Percentiles rank a stretch among this genome's conserved stretches.
Evolutionary conservation across 2,329 filamentous ascomycete genomes (phyloP).

Genomic region (Botrytis galanthina): DNA sequence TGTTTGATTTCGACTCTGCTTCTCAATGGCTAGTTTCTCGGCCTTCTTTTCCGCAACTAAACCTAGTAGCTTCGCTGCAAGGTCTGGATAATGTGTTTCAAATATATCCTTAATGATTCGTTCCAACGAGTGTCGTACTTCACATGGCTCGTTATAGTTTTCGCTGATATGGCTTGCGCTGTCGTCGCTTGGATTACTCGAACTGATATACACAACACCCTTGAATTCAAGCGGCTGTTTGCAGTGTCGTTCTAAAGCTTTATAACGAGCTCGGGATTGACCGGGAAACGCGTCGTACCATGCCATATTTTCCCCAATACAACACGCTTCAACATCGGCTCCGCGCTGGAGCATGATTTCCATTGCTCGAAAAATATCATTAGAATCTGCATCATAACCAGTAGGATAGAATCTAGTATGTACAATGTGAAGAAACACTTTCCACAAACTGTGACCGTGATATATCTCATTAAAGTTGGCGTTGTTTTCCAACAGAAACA

Average conservation of each 20-base stretch:
- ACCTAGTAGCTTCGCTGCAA: background rate
- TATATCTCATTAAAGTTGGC: background rate
- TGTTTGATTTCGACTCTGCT: background rate
- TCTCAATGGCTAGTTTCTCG: background rate
- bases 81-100: rapidly evolving
- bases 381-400: no score
- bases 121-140: no score
- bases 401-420: background rate
- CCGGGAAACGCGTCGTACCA: no score
- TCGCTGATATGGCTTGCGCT: no score
- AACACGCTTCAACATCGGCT: background rate
- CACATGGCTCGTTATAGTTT: no score
- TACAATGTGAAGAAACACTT: background rate
- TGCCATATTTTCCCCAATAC: no score
- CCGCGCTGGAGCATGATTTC: background rate
- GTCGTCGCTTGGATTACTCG: no score
- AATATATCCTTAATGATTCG: no score
- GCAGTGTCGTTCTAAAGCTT: no score
- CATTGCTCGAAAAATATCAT: background rate
- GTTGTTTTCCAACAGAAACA: background rate
- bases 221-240: no score
- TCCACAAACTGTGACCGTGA: background rate
- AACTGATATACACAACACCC: no score
- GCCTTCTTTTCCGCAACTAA: background rate
- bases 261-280: rapidly evolving